Base-by-base conservation (phyloP, 768 basidiomycete genomes). In the Auriscalpium microsporum region DNA sequence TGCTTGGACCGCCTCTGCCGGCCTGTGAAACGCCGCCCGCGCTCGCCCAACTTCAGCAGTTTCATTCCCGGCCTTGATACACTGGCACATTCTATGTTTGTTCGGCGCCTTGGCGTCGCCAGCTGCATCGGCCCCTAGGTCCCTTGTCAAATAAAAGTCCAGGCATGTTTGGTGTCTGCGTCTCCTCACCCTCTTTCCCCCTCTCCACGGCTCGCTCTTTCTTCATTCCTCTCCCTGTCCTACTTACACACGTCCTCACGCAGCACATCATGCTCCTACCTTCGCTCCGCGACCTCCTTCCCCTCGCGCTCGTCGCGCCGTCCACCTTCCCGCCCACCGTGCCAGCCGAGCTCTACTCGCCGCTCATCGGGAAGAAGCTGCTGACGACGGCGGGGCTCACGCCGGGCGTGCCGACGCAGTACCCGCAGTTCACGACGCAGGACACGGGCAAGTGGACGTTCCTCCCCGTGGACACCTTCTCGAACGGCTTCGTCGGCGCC, bases 401-500 rank as follows among this genome's bases (percentile, higher is more conserved):
- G 72, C 77, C n/a, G 63, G 67, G 45, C 44, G 8, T 36, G 17
- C 73, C 78, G 2, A 64, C 75, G 38, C 46, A 72, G 54, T 81
- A 83, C 63, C 84, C 84, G 2, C 78, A 84, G 58, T 83, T 78
- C 59, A 86, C 84, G 5, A 65, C 63, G 52, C 73, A 76, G 56
- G 65, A 60, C 10, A 61, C 57, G 2, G 83, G 83, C 0, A 61
- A 67, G 5, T 86, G 83, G 84, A 65, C 72, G 8, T 75, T 70
- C 57, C 81, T 82, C 68, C 46, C 58, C 6, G 75, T 81, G 0
- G 73, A 83, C 57, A 77, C 77, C 4, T 86, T 84, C 83, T 82
- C 83, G 0, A 77, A 80, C 2, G 83, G 82, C 1, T 86, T 87
- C 72, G 81, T 85, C 67, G 81, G 83, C 1, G 73, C 73, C 13